Base-by-base conservation (phyloP, 805 yeast genomes). In the Saturnispora zaruensis region DNA sequence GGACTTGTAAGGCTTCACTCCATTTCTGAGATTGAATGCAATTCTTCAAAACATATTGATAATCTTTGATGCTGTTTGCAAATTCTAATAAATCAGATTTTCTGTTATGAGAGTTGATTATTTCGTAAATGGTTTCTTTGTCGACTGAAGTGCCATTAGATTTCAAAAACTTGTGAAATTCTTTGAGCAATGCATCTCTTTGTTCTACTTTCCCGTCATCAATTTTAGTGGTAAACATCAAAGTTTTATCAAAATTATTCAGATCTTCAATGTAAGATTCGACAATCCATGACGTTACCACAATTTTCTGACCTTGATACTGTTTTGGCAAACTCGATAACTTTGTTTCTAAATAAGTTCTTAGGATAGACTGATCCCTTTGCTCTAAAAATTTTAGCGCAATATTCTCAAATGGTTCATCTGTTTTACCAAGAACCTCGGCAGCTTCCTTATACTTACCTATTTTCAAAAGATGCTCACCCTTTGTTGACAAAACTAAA, bases 21-120 rank as follows among this genome's bases (percentile, higher is more conserved):
- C 96, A 93, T 53, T 81, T 75, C 53, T 82, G 84, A 25, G 73
- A 62, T 46, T 81, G 77, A 11, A 90, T 73, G 76, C 89, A 79
- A 63, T 83, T 80, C 6, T 79, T 71, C 28, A 90, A 63, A 1
- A 88, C 83, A 63, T 76, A 85, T 42, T 78, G 79, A 60, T 74
- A 78, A 62, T 93, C 96, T 42, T 77, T 72, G 6, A 84, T 74
- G 18, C 81, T 60, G 32, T 77, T 79, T 0, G 96, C 90, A 65
- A 77, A 87, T 51, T 70, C 75, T 1, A 91, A 58, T 14, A 89
- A 67, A 60, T 82, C 84, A 0, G 76, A 72, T 44, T 76, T 76
- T 51, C 84, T 72, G 52, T 88, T 83, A 58, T 84, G 84, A 3
- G 81, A 76, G 0, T 75, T 66, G 46, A 91, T 73, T 5, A 90